Conservation (phyloP, 75 land plant species). For the Isoetes taiwanensis region DNA sequence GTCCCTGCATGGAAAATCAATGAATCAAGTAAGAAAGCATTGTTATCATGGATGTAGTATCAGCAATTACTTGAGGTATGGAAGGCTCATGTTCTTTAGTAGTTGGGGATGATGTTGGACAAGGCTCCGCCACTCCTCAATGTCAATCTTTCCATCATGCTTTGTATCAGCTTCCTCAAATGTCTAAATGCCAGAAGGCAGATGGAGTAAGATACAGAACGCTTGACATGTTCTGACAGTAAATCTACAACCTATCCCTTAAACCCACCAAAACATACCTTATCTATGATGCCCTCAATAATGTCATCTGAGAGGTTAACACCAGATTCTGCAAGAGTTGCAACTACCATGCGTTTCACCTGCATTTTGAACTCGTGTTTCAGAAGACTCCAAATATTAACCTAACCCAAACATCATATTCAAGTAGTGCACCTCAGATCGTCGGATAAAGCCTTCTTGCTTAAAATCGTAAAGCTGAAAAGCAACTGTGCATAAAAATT, state of each 20-base stretch:
- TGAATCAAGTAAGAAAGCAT: neutral
- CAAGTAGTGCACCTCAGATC: slow-evolving; percentile 15
- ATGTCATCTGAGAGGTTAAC: slow-evolving; percentile 18
- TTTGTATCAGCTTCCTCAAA: slow-evolving; percentile 69
- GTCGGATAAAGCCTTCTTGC: slow-evolving; percentile 24
- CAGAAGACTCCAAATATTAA: neutral
- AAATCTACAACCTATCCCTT: neutral
- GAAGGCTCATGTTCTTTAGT: slow-evolving; percentile 45
- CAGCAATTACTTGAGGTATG: slow-evolving; percentile 29
- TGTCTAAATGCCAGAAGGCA: slow-evolving; percentile 36
- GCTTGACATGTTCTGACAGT: neutral
- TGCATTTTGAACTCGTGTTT: neutral
- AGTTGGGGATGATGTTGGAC: slow-evolving; percentile 40
- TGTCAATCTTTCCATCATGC: slow-evolving; percentile 44
- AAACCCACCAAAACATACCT: slow-evolving; percentile 4
- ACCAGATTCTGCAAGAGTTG: slow-evolving; percentile 12
- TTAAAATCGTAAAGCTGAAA: slow-evolving; percentile 24
- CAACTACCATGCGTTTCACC: slow-evolving; percentile 16
- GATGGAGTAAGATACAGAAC: neutral
- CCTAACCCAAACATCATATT: neutral
- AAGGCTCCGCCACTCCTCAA: slow-evolving; percentile 42
- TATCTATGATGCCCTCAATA: slow-evolving; percentile 13
- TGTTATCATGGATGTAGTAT: neutral
- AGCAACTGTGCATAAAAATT: slow-evolving; percentile 25
- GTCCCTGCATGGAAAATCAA: slow-evolving; percentile 28